These are phyloP conservation scores for Farysia itapuensis DNA, from an alignment of 1,284 basidiomycete genomes.

Conservation along the genomic window DNA sequence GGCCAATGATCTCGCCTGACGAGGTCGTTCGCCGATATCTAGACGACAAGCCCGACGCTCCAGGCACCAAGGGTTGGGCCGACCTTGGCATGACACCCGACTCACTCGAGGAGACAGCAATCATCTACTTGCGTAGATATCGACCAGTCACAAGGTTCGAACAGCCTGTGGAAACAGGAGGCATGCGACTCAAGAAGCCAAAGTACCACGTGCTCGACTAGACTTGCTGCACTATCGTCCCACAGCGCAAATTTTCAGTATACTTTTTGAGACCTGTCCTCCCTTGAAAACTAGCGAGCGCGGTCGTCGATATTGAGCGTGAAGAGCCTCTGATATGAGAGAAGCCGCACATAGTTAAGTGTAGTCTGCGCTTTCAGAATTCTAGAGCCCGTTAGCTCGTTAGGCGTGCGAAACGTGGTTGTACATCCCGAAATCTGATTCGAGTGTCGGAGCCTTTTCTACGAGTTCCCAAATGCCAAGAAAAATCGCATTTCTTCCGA, in stretches of 20 bases:
- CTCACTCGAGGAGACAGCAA: conserved; percentile 84
- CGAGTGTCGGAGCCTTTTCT: no score
- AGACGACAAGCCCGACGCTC: conserved; percentile 67
- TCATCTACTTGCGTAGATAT: conserved; percentile 87
- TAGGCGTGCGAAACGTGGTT: no score
- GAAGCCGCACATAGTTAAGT: no score
- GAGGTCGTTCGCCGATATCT: conserved; percentile 86
- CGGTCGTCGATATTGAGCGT: no score
- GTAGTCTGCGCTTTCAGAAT: no score
- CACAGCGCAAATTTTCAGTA: not conserved
- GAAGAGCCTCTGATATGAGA: no score
- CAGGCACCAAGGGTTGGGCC: conserved; percentile 64
- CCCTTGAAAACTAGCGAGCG: no score
- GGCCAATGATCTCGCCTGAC: conserved; percentile 88
- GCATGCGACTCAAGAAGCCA: conserved; percentile 41
- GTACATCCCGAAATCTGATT: no score
- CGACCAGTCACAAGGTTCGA: conserved; percentile 68
- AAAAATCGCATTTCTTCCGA: no score
- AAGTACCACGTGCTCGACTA: conserved; percentile 42
- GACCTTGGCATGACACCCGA: conserved; percentile 70
- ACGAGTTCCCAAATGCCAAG: no score
- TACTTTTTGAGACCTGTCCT: no score
- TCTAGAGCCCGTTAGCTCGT: no score
- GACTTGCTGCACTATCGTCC: not conserved
- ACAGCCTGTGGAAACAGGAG: conserved; percentile 61